Evolutionary conservation across 2,329 filamentous ascomycete genomes (phyloP).

Genomic region (Chlorencoelia australis): DNA sequence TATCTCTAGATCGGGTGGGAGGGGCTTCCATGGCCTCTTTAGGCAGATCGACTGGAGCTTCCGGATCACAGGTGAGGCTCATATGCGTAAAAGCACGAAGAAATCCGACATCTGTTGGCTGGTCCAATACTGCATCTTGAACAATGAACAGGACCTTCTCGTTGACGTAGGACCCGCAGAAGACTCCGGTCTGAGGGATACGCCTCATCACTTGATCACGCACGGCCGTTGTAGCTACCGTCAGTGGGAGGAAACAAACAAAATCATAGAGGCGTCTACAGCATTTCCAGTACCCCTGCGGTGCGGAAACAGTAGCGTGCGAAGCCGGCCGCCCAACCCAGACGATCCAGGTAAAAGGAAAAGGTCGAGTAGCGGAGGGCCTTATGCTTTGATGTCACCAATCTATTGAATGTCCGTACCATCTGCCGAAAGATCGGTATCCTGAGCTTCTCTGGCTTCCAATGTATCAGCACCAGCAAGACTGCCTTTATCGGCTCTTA

Average conservation of each 20-base stretch:
- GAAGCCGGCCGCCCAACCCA: not conserved
- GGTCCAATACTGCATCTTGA: slow-evolving; percentile 12
- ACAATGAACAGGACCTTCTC: slow-evolving; percentile 14
- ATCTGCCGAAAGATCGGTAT: slow-evolving; percentile 10
- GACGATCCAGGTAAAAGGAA: not conserved
- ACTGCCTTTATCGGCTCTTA: slow-evolving; percentile 4
- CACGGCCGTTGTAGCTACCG: slow-evolving; percentile 13
- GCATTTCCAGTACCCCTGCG: too few species aligned
- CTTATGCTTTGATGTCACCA: not conserved
- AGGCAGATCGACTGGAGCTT: too few species aligned
- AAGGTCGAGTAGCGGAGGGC: not conserved
- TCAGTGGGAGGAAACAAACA: too few species aligned
- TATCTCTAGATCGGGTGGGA: too few species aligned
- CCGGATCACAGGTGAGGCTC: too few species aligned
- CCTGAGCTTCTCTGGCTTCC: slow-evolving; percentile 16
- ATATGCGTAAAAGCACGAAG: slow-evolving; percentile 15
- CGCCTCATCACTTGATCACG: slow-evolving; percentile 17
- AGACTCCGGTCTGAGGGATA: slow-evolving; percentile 12
- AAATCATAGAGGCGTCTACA: too few species aligned
- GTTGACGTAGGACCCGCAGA: slow-evolving; percentile 14
- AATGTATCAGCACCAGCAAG: slow-evolving; percentile 9
- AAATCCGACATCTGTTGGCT: slow-evolving; percentile 9
- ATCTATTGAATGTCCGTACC: not conserved
- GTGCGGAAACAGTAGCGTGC: not conserved
- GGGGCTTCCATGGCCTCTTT: too few species aligned